Evolutionary conservation across 2,329 filamentous ascomycete species (phyloP).

Genomic region (Helotiales sp.): DNA sequence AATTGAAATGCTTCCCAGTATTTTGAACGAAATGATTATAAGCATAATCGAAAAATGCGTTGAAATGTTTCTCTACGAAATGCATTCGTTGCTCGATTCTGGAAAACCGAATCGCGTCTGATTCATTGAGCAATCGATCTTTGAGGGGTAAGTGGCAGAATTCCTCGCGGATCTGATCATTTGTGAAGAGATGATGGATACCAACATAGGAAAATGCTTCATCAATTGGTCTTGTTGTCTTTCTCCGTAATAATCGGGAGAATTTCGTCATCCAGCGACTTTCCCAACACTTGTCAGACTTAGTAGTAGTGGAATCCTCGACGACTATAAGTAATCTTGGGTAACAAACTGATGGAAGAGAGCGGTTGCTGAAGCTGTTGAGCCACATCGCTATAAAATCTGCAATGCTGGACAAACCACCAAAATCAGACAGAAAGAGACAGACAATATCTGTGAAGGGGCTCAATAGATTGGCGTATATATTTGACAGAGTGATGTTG

Average conservation of each 20-base stretch:
- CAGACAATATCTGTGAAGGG: not conserved
- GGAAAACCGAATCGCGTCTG: not conserved
- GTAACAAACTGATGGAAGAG: not conserved
- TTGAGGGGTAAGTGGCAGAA: not conserved
- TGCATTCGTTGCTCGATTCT: not conserved
- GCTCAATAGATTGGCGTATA: not conserved
- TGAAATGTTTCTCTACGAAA: not conserved
- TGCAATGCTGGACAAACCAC: not conserved
- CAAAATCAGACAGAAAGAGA: not conserved
- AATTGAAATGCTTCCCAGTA: not conserved
- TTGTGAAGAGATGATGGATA: not conserved
- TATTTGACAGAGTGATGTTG: not conserved
- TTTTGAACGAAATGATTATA: not conserved
- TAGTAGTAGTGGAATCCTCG: not conserved
- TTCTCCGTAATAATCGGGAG: not conserved
- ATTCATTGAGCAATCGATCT: not conserved
- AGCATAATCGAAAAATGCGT: not conserved
- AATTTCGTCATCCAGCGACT: not conserved
- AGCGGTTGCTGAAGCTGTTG: not conserved
- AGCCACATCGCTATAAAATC: not conserved
- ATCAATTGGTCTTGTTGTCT: not conserved
- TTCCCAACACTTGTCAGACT: slow-evolving; percentile 2
- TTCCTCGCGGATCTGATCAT: not conserved
- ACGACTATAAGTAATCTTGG: not conserved
- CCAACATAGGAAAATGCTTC: not conserved